phyloP scores from a whole-genome alignment of 2,329 filamentous ascomycete species.

The Sclerotinia minor region DNA sequence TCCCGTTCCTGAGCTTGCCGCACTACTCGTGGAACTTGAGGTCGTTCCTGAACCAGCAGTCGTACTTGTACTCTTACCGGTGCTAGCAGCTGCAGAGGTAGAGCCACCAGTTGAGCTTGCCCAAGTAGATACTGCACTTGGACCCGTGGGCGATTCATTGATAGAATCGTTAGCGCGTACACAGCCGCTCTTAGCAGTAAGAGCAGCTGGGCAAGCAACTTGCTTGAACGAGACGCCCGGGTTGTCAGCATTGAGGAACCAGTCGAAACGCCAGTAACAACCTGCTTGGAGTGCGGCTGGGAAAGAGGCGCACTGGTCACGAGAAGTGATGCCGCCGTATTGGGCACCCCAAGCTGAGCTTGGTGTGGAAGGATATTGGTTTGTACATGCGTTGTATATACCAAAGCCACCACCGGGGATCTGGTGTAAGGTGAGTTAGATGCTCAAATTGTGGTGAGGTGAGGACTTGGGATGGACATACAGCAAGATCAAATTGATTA shows the following conservation, averaged over 20 bases:
- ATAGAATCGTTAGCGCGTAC: slow-evolving; percentile 21
- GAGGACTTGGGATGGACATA: slow-evolving; percentile 26
- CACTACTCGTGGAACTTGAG: neutral
- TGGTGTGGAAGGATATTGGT: slow-evolving; percentile 48
- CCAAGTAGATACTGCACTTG: slow-evolving; percentile 16
- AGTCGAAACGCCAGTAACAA: slow-evolving; percentile 55
- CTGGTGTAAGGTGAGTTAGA: slow-evolving; percentile 32
- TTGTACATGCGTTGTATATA: slow-evolving; percentile 53
- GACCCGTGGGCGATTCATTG: slow-evolving; percentile 19
- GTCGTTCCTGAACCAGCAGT: neutral
- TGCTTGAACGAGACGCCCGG: slow-evolving; percentile 48
- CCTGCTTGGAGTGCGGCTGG: slow-evolving; percentile 47
- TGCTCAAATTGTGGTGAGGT: neutral
- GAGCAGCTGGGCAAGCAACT: slow-evolving; percentile 48
- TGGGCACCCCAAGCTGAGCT: slow-evolving; percentile 47
- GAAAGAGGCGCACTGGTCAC: slow-evolving; percentile 47
- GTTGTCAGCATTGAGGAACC: slow-evolving; percentile 52
- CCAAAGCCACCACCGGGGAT: slow-evolving; percentile 59
- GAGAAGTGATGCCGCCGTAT: slow-evolving; percentile 50
- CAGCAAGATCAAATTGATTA: slow-evolving; percentile 59
- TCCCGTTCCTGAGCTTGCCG: neutral
- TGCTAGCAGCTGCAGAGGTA: neutral
- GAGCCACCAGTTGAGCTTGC: slow-evolving; percentile 1
- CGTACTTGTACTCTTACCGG: neutral
- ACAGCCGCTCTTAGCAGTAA: slow-evolving; percentile 49